A percentile compares a stretch with the other conserved stretches of the same genome.
These are phyloP conservation scores for Cymbopogon citratus DNA, from an alignment of 176 grass and related monocot genomes.

Conservation along the genomic window DNA sequence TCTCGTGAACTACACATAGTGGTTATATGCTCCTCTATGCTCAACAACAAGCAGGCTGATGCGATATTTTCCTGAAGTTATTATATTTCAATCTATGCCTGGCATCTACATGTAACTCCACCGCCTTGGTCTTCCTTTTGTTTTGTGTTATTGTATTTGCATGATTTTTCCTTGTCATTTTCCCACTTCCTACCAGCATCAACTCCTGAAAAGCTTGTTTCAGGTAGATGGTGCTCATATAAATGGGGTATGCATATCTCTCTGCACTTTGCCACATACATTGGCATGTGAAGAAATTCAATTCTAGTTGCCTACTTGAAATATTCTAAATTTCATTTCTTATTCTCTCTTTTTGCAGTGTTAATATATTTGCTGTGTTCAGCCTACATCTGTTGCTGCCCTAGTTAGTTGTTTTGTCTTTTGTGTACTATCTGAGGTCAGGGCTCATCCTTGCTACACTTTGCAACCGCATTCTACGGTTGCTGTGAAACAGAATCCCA, in stretches of 20 bases:
- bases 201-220: constrained; percentile 28
- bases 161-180: neutral
- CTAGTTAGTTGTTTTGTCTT: constrained; percentile 41
- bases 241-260: constrained; percentile 21
- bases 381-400: neutral
- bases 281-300: constrained; percentile 19
- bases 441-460: constrained; percentile 23
- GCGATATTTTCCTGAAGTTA: constrained; percentile 35
- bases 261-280: neutral
- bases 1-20: constrained; percentile 82
- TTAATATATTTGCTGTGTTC: constrained; percentile 42
- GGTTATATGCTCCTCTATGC: constrained; percentile 40
- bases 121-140: no score
- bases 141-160: neutral
- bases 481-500: constrained; percentile 18
- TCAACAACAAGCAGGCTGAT: constrained; percentile 45
- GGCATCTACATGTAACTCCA: constrained; percentile 42
- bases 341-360: constrained; percentile 32
- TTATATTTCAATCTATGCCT: constrained; percentile 42
- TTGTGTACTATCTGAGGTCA: constrained; percentile 33
- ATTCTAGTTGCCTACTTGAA: neutral
- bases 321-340: constrained; percentile 24
- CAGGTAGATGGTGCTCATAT: constrained; percentile 27
- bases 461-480: constrained; percentile 9
- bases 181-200: constrained; percentile 17